These are phyloP conservation scores for Rutstroemia sydowiana DNA, from an alignment of 2,329 filamentous ascomycete genomes.

Conservation along the genomic window DNA sequence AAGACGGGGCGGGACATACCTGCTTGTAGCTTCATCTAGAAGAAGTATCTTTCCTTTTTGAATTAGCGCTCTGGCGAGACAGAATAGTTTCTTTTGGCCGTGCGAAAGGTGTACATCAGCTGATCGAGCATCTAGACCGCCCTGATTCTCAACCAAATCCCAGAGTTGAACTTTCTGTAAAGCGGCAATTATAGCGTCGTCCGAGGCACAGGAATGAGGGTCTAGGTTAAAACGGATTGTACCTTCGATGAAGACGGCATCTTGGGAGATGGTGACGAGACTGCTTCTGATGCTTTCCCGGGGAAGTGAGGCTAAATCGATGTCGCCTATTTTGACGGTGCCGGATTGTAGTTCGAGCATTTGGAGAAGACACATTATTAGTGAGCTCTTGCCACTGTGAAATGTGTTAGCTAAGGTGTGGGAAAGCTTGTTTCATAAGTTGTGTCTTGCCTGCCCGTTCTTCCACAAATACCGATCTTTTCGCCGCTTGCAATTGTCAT, in stretches of 20 bases:
- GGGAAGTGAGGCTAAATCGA: constrained; percentile 34
- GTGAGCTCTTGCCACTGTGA: constrained; percentile 38
- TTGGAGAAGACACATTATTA: constrained; percentile 41
- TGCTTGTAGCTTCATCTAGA: neutral
- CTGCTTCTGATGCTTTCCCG: constrained; percentile 34
- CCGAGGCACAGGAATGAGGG: constrained; percentile 30
- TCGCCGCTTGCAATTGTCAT: constrained; percentile 41
- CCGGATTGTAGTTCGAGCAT: constrained; percentile 74
- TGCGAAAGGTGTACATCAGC: constrained; percentile 54
- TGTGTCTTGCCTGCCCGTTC: constrained; percentile 27
- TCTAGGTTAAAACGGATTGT: constrained; percentile 31
- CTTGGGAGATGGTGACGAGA: constrained; percentile 38
- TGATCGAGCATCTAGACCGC: constrained; percentile 29
- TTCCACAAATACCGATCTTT: constrained; percentile 43
- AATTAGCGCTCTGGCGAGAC: constrained; percentile 40
- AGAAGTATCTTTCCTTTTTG: neutral
- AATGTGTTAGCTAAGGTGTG: neutral
- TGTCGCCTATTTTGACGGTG: constrained; percentile 35
- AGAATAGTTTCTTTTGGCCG: constrained; percentile 43
- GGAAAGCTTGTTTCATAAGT: neutral
- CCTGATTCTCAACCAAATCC: constrained; percentile 33
- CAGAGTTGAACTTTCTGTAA: constrained; percentile 40
- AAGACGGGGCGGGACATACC: neutral
- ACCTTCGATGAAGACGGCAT: constrained; percentile 36
- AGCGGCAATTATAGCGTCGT: constrained; percentile 37